Evolutionary conservation across 2,329 filamentous ascomycete species (phyloP).

Genomic region (Botryotinia narcissicola): DNA sequence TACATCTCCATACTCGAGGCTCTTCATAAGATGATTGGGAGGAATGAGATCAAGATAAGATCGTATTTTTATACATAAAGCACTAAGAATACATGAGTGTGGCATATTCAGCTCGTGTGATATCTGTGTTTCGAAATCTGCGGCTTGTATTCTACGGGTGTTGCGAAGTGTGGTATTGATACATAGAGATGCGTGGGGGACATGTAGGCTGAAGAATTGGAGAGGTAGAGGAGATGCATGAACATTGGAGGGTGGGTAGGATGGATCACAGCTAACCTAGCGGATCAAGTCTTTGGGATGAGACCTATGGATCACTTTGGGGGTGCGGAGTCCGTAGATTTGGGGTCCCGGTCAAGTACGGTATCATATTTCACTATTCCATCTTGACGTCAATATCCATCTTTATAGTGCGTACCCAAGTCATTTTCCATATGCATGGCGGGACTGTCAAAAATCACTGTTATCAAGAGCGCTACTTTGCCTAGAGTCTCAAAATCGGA

Average conservation of each 20-base stretch:
- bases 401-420: background rate
- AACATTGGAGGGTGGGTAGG: background rate
- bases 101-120: background rate
- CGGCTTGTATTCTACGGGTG: background rate
- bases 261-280: background rate
- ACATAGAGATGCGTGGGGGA: background rate
- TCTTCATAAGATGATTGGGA: background rate
- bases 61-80: background rate
- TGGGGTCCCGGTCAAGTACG: background rate
- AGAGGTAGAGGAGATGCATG: background rate
- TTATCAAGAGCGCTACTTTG: background rate
- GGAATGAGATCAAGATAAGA: background rate
- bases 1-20: background rate
- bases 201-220: background rate
- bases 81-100: background rate
- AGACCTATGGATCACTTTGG: background rate
- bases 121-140: background rate
- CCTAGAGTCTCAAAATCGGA: background rate
- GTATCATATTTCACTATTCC: background rate
- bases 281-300: background rate
- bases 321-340: conserved; percentile 1
- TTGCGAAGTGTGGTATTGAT: background rate
- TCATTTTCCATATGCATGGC: background rate
- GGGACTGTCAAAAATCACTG: background rate
- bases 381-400: conserved; percentile 2